Percentiles rank a stretch among this genome's conserved stretches.
These are phyloP conservation scores for Calonectria fujianensis DNA, from an alignment of 2,329 filamentous ascomycete species.

Conservation along the genomic window DNA sequence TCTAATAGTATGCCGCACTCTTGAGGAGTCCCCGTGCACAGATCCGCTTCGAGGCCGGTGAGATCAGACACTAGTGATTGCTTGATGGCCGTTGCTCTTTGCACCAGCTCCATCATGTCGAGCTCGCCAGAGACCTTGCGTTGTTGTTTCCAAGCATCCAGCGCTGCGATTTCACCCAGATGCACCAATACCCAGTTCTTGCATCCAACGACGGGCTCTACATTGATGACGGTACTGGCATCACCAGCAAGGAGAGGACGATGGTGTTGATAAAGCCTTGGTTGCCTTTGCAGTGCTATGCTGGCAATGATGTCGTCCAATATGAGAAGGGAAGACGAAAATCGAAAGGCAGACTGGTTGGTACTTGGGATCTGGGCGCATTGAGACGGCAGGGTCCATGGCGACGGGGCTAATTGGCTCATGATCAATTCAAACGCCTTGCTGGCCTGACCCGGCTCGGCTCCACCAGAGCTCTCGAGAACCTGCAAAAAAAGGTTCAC, in stretches of 20 bases:
- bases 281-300: neutral
- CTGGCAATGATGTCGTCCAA: slow-evolving; percentile 47
- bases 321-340: slow-evolving; percentile 59
- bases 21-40: neutral
- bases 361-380: slow-evolving; percentile 42
- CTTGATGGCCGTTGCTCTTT: neutral
- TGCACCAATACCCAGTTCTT: slow-evolving; percentile 33
- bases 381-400: neutral
- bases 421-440: neutral
- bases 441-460: neutral
- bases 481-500: slow-evolving; percentile 20
- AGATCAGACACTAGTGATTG: neutral
- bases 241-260: neutral
- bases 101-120: slow-evolving; percentile 9
- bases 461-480: neutral
- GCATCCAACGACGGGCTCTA: slow-evolving; percentile 31
- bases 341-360: slow-evolving; percentile 61
- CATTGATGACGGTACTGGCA: neutral
- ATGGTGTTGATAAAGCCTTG: neutral
- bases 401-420: neutral
- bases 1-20: neutral
- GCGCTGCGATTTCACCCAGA: neutral
- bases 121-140: neutral
- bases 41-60: neutral
- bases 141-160: slow-evolving; percentile 15